Base-by-base conservation (phyloP, 2,329 filamentous ascomycete genomes). In the Ophiostoma ulmi region DNA sequence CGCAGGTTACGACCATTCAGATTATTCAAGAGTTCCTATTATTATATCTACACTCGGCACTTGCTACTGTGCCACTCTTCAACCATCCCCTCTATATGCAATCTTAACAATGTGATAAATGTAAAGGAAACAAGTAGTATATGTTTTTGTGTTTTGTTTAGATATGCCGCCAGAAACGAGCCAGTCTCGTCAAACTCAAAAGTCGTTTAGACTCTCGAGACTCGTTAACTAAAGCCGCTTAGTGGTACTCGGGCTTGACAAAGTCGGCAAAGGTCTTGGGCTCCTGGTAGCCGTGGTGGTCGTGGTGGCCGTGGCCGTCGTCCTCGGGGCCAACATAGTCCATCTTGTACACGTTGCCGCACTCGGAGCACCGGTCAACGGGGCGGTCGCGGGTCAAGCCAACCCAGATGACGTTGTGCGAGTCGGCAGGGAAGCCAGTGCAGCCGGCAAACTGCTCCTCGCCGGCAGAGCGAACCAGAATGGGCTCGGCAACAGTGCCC, bases 371-470 rank as follows among this genome's bases (percentile, higher is more conserved):
- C 81, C 95, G 93, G 86, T 96, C 92, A 77, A 97, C 82, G 72
- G 95, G 95, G 80, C 95, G 93, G 72, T 95, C 90, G 79, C 92
- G 92, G 80, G 91, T 91, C 78, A 96, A 87, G 75, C 91, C 92
- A 77, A 97, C 88, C 95, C 95, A 99, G 82, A 89, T 87, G 73
- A 94, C 92, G 77, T 86, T 82, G 87, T 99, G 95, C 63, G 93
- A 96, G 85, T 98, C 95, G 77, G 87, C 94, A 70, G 95, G 95
- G 82, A 80, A 92, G 78, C 95, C 95, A 77, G 95, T 99, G 90
- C 95, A 99, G 79, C 95, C 95, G 77, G 90, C 89, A 81, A 95
- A 97, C 84, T 98, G 94, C 88, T 99, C 95, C 71, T 97, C 92
- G 78, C 95, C 95, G 76, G 91, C 93, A 75, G 93, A 94, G 83